phyloP scores from a whole-genome alignment of 2,329 filamentous ascomycete genomes.

The Monilinia laxa region DNA sequence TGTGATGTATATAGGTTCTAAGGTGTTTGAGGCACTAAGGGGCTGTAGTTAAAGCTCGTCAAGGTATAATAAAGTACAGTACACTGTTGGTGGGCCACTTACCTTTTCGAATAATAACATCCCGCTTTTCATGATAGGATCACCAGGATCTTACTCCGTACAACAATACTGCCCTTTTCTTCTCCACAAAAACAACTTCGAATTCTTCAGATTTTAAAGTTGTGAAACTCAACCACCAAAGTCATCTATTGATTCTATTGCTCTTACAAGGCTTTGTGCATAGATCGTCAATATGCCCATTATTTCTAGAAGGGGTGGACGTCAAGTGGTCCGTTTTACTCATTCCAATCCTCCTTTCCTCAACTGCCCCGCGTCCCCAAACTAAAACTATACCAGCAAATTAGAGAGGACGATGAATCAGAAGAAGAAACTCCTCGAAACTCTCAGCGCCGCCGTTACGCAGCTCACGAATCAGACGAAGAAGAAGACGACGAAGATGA shows the following conservation, averaged over 20 bases:
- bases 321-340: constrained; percentile 11
- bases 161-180: too few species aligned
- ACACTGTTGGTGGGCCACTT: too few species aligned
- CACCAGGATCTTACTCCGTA: too few species aligned
- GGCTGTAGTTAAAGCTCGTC: too few species aligned
- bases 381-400: constrained; percentile 28
- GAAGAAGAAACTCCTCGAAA: constrained; percentile 33
- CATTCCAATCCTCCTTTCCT: background rate
- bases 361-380: constrained; percentile 9
- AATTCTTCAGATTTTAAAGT: background rate
- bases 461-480: constrained; percentile 33
- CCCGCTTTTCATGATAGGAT: too few species aligned
- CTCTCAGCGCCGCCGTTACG: constrained; percentile 32
- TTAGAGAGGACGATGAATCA: constrained; percentile 34
- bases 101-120: too few species aligned
- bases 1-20: too few species aligned
- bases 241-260: background rate
- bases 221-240: background rate
- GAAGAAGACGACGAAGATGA: constrained; percentile 33
- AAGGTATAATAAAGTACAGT: too few species aligned
- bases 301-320: background rate
- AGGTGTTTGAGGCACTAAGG: too few species aligned
- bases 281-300: constrained; percentile 1
- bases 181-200: background rate
- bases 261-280: too few species aligned